Base-by-base conservation (phyloP, 306 rosid genomes). In the Ceratonia siliqua region DNA sequence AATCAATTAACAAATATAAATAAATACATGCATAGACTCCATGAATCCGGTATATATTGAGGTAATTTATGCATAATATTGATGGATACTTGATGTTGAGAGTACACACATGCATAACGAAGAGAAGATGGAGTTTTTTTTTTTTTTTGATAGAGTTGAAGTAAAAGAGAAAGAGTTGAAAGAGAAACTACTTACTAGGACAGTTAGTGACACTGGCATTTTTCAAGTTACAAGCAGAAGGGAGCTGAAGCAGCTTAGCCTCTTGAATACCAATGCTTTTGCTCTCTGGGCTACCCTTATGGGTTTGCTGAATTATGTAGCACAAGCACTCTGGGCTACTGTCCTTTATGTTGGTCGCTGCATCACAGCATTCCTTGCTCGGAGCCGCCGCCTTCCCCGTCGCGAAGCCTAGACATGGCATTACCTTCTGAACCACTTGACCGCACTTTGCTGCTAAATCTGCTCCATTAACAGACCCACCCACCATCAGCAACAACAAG, bases 291-390 rank as follows among this genome's bases (percentile, higher is more conserved):
- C 72, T 84, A 2, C 99, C 99, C 8, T 41, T 73, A 20, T 85
- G 92, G 0, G 87, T 86, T 68, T 89, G 87, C 69, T 86, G 88
- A 9, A 95, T 90, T 1, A 95, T 43, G 74, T 20, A 92, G 25
- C 99, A 95, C 68, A 95, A 43, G 28, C 99, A 95, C 84, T 86
- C 88, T 0, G 99, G 99, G 2, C 58, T 54, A 0, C 32, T 85
- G 1, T 85, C 85, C 50, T 54, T 92, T 8, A 95, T 85, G 30
- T 21, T 64, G 21, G 28, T n/a, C 2, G 85, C 75, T 1, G 91
- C 77, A 0, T 72, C 81, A 33, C 99, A 95, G 10, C 99, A 95
- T 0, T 83, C 89, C 81, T 87, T 83, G 1, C 79, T 49, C 27
- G 99, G 99, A 15, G 36, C 42, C 1, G 17, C 41, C 38, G 78